A percentile compares a stretch with the other conserved stretches of the same genome.
phyloP scores from a whole-genome alignment of 148 eudicot species.

The Vaccinium darrowii region DNA sequence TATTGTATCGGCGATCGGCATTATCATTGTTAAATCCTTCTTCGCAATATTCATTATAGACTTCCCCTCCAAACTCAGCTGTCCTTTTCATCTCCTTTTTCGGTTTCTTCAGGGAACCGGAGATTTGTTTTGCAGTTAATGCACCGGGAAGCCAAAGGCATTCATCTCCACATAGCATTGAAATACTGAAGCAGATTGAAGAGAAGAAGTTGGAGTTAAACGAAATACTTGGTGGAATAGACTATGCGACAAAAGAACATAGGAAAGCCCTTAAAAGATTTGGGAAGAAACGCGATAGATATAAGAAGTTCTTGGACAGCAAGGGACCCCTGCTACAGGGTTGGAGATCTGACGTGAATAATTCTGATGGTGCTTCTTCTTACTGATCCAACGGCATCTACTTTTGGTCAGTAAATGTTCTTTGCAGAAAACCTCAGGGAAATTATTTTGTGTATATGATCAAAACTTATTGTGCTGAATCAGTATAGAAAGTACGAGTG shows the following conservation, averaged over 20 bases:
- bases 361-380: background rate
- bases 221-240: background rate
- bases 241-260: background rate
- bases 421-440: background rate
- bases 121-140: slow-evolving; percentile 33
- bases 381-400: background rate
- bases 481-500: background rate
- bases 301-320: slow-evolving; percentile 9
- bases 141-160: background rate
- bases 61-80: background rate
- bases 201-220: slow-evolving; percentile 4
- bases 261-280: slow-evolving; percentile 9
- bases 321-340: background rate
- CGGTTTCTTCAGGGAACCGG: slow-evolving; percentile 26
- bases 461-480: background rate
- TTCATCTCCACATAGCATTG: background rate
- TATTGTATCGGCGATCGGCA: too few relatives aligned
- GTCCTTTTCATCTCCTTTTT: background rate
- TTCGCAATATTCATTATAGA: background rate
- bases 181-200: slow-evolving; percentile 15
- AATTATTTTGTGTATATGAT: background rate
- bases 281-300: background rate
- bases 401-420: background rate
- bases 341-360: background rate
- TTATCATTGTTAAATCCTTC: background rate